Base-by-base conservation (phyloP, 2,329 filamentous ascomycete species). In the Aspergillus sergii region DNA sequence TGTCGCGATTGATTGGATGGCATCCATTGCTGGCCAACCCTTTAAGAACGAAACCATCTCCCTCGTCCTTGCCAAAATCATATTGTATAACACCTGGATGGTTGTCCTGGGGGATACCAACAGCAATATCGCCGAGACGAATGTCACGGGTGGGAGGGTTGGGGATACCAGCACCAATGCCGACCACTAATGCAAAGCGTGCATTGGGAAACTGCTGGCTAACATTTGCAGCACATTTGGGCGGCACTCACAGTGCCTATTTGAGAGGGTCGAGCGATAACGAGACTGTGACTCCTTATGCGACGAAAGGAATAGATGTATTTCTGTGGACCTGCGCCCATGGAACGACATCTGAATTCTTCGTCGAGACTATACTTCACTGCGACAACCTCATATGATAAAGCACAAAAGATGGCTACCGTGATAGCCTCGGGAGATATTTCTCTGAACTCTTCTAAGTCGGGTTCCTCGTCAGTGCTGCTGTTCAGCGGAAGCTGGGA, bases 111-210 rank as follows among this genome's bases (percentile, higher is more conserved):
- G 59, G 51, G 4, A 36, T 50, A 19, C 51, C 51, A n/a, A 61
- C 41, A 14, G 70, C 66, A 28, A 72, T 57, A 63, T 72, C 70
- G 4, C 70, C 70, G 2, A 72, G 61, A 1, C 68, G 62, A 57
- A 71, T 64, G 56, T 71, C 69, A 12, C 64, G 34, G 14, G 36
- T 45, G 7, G 19, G 19, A 10, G 28, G 46, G 45, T 51, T 30
- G 14, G 71, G 70, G 19, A 68, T 64, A 10, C 68, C 71, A 41
- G 66, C 70, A 8, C 68, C 71, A 46, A 72, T 66, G 16, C 69
- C 69, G 10, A 73, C 69, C 63, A 72, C 65, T 36, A 73, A 51
- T 30, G 54, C 57, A 41, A 72, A 57, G 14, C 64, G 56, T 36
- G 72, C 21, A n/a, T 55, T 48, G 12, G 34, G 48, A 32, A 56